A percentile compares a stretch with the other conserved stretches of the same genome.
phyloP scores from a whole-genome alignment of 352 stramenopile genomes.

The Globisporangium paddicum region DNA sequence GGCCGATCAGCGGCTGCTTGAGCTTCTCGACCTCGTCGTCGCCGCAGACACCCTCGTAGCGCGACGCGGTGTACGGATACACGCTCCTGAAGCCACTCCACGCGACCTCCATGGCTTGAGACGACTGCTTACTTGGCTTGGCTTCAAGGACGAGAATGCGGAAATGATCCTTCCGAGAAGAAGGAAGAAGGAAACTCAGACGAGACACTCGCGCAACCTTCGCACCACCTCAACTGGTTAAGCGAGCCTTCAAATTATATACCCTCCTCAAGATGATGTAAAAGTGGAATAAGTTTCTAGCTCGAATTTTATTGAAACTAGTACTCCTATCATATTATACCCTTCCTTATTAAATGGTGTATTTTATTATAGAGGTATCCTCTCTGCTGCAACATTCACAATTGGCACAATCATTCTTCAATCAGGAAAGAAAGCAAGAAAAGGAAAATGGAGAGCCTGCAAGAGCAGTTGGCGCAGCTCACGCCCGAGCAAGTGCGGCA shows the following conservation, averaged over 20 bases:
- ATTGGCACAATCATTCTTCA: not conserved
- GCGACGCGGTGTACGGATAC: conserved; percentile 19
- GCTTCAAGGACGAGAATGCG: conserved; percentile 1
- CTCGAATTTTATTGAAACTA: too few species aligned
- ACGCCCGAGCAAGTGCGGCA: conserved; percentile 24
- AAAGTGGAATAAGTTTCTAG: too few species aligned
- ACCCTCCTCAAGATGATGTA: not conserved
- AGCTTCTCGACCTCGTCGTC: conserved; percentile 32
- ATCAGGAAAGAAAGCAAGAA: not conserved
- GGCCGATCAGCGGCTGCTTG: conserved; percentile 34
- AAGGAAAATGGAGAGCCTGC: conserved; percentile 24
- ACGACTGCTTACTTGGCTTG: conserved; percentile 1
- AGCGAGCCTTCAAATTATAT: not conserved
- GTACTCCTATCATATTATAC: too few species aligned
- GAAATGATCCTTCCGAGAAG: conserved; percentile 8
- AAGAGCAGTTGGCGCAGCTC: conserved; percentile 23
- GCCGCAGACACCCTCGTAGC: conserved; percentile 16
- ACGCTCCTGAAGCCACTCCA: conserved; percentile 17
- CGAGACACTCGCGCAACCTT: conserved; percentile 21
- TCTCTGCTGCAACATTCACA: conserved; percentile 2
- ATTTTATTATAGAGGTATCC: too few species aligned
- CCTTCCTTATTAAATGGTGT: too few species aligned
- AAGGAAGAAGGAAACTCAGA: conserved; percentile 9
- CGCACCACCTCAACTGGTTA: conserved; percentile 10
- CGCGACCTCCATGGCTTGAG: conserved; percentile 2